Evolutionary conservation across 2,329 filamentous ascomycete genomes (phyloP).

Genomic region (Fusarium begoniae): DNA sequence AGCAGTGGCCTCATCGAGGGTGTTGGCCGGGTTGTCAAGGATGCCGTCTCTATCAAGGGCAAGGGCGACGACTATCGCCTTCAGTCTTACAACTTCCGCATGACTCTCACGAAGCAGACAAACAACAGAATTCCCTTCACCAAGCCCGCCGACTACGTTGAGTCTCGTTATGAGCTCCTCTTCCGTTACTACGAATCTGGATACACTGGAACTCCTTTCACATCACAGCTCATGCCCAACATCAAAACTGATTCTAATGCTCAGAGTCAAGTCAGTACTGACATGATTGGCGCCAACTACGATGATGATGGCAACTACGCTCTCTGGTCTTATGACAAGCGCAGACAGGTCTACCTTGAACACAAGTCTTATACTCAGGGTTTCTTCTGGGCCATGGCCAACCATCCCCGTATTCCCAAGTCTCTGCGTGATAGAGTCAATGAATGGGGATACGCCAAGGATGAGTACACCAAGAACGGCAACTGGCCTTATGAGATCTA

Average conservation of each 20-base stretch:
- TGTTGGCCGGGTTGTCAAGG: slow-evolving; percentile 15
- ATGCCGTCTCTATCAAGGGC: slow-evolving; percentile 2
- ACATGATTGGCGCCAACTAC: slow-evolving; percentile 29
- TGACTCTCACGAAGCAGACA: slow-evolving; percentile 16
- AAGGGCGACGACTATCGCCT: slow-evolving; percentile 18
- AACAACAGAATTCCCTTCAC: slow-evolving; percentile 20
- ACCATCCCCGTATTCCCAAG: slow-evolving; percentile 21
- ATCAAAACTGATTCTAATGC: slow-evolving; percentile 32
- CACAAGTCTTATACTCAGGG: slow-evolving; percentile 31
- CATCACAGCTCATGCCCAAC: slow-evolving; percentile 32
- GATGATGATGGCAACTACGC: slow-evolving; percentile 24
- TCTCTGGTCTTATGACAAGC: slow-evolving; percentile 22
- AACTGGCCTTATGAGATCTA: slow-evolving; percentile 35
- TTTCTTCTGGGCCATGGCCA: slow-evolving; percentile 29
- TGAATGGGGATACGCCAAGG: slow-evolving; percentile 29
- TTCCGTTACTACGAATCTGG: slow-evolving; percentile 31
- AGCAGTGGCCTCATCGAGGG: slow-evolving; percentile 23
- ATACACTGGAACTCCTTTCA: slow-evolving; percentile 25
- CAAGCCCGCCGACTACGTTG: slow-evolving; percentile 28
- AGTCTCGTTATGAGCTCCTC: slow-evolving; percentile 28
- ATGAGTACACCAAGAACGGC: slow-evolving; percentile 20
- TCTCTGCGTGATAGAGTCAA: background rate
- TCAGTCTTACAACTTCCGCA: slow-evolving; percentile 34
- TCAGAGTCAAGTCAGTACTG: slow-evolving; percentile 27
- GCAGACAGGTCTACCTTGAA: background rate